A percentile compares a stretch with the other conserved stretches of the same genome.
phyloP scores from a whole-genome alignment of 2,329 filamentous ascomycete genomes.

The Penicillium sp. region DNA sequence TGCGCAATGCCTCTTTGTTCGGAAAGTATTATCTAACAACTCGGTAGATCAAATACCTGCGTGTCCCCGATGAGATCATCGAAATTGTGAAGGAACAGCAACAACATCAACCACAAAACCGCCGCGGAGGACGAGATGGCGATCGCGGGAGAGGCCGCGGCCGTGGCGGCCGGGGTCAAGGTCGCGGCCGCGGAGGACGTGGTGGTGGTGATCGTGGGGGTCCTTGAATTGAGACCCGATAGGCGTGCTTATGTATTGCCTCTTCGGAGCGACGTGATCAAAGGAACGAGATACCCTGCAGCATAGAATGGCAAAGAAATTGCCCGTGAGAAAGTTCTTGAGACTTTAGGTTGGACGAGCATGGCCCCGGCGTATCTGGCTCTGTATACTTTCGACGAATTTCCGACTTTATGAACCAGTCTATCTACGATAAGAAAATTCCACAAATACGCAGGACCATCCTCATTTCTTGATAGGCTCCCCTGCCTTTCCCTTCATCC shows the following conservation, averaged over 20 bases:
- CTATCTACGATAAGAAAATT: conserved; percentile 13
- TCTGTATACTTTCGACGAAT: conserved; percentile 30
- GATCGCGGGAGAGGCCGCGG: conserved; percentile 34
- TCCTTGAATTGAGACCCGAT: neutral
- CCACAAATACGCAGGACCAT: conserved; percentile 3
- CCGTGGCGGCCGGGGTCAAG: conserved; percentile 36
- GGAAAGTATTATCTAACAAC: neutral
- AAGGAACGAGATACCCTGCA: conserved; percentile 31
- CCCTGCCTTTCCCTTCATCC: too few species aligned
- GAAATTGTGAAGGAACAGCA: conserved; percentile 91
- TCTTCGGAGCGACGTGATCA: conserved; percentile 18
- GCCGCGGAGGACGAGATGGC: conserved; percentile 38
- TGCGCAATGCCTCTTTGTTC: neutral
- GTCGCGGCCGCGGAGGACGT: conserved; percentile 36
- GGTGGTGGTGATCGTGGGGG: conserved; percentile 4
- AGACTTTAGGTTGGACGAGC: conserved; percentile 29
- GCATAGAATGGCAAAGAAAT: conserved; percentile 21
- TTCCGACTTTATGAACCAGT: conserved; percentile 19
- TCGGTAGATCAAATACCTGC: conserved; percentile 88
- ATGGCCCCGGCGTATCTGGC: conserved; percentile 38
- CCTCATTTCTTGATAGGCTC: too few species aligned
- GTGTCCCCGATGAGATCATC: conserved; percentile 94
- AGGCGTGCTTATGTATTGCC: conserved; percentile 8
- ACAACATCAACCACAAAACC: conserved; percentile 53
- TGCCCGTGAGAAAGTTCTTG: conserved; percentile 22